Base-by-base conservation (phyloP, 208 protist species). In the Acanthamoeba lenticulata region DNA sequence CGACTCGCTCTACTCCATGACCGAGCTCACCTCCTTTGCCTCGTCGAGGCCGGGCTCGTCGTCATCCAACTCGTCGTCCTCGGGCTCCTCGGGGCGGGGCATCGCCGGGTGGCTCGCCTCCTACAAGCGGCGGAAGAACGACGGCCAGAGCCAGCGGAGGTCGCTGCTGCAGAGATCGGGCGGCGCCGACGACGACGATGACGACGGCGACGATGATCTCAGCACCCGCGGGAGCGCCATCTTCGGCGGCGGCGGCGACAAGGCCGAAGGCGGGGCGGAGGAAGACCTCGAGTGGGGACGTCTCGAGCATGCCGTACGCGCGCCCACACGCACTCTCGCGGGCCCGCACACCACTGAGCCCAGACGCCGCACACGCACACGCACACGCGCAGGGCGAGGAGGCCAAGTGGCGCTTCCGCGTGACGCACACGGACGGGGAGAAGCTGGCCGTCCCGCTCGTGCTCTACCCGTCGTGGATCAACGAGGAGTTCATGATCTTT, bases 371-470 rank as follows among this genome's bases (percentile, higher is more conserved):
- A 19, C 15, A 15, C 47, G 5, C 47, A 24, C 47, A 60, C n/a
- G 9, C 21, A 24, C 21, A 5, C 27, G 21, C 17, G 0, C 69
- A 79, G 69, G 69, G 69, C 19, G 69, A 79, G 69, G 69, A 79
- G 24, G 69, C 42, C 74, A 69, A 69, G 34, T 90, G 83, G 83
- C 29, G 57, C 21, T 90, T 90, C 57, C 29, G 47, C 0, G 83
- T 90, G 19, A 90, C 83, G 3, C 83, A 90, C 55, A 90, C 83
- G 24, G 57, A 90, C 36, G 83, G 83, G 29, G 83, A 90, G 83
- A 62, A 69, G 57, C 57, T 90, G 9, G 52, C 83, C 17, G 36
- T 62, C 15, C 83, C 83, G 17, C 3, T 85, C 27, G 55, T 24
- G 2, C 74, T 85, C 74, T 55, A 57, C 29, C 74, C 74, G 45